Base-by-base conservation (phyloP, 176 grass and related monocot species). In the Lolium rigidum region DNA sequence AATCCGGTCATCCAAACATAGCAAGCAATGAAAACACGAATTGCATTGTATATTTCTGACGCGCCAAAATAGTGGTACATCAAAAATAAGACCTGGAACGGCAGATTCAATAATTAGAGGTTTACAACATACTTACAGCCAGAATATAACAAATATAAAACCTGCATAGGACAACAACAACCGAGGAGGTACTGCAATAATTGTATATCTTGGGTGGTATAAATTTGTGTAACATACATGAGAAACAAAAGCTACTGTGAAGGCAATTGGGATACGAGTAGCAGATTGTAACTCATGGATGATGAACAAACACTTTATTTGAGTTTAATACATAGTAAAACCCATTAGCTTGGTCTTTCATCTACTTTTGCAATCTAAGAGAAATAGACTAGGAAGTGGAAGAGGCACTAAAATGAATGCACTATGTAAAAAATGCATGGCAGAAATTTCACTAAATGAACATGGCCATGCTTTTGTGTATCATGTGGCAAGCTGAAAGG, bases 1-100 rank as follows among this genome's bases (percentile, higher is more conserved):
- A 90, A 95, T 78, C 93, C 93, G 78, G 93, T 95, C 93, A 95
- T 95, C 93, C 93, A 95, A 46, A 95, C 93, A 84, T 95, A 95
- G 50, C 77, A 76, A 87, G 93, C 93, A 80, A 95, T 95, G 74
- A 95, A 95, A 58, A 95, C 22, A 60, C 93, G 93, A 65, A 95
- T 95, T 82, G 93, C 93, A 66, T 95, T 95, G 77, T 95, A 95
- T 79, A 88, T 92, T 84, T 95, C 93, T 52, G 85, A 77, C 8
- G 93, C 93, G 15, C 62, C 84, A 18, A 95, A 95, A 81, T 95
- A 95, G 64, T 95, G 93, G 64, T 95, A 95, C 93, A 95, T 95
- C 77, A 95, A 62, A 85, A 95, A 95, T 57, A 95, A 80, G 61
- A 95, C 93, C 93, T 95, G 90, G 49, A 88, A 73, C 70, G 57